Evolutionary conservation across 495 filamentous ascomycete species (phyloP).

Genomic region (Penicillium maclennaniae): DNA sequence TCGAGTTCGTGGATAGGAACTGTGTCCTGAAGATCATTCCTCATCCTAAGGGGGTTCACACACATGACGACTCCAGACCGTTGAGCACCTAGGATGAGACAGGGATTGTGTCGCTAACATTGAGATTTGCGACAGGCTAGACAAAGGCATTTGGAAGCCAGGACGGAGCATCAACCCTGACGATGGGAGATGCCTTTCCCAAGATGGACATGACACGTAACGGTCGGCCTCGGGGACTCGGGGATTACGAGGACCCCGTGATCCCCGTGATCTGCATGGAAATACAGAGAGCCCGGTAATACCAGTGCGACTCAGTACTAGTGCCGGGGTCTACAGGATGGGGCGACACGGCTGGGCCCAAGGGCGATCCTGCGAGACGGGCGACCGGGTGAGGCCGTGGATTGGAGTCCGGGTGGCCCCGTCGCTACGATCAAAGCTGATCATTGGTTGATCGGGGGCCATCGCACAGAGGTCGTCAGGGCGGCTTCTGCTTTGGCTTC

Average conservation of each 20-base stretch:
- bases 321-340: not conserved
- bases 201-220: constrained; percentile 39
- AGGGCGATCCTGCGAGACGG: constrained; percentile 15
- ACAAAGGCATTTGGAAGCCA: not conserved
- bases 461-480: not conserved
- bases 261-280: not conserved
- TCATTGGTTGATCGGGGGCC: constrained; percentile 14
- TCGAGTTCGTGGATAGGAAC: not conserved
- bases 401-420: constrained; percentile 13
- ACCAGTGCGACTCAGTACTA: not conserved
- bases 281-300: not conserved
- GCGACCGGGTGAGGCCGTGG: constrained; percentile 18
- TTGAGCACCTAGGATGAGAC: not conserved
- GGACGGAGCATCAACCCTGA: not conserved
- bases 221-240: constrained; percentile 21
- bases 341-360: not conserved
- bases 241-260: constrained; percentile 5
- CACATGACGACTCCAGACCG: not conserved
- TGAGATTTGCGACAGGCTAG: not conserved
- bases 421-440: constrained; percentile 6
- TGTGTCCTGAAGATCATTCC: constrained; percentile 5
- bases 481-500: not conserved
- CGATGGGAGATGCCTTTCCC: constrained; percentile 17
- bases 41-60: not conserved
- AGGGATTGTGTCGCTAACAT: not conserved